Evolutionary conservation across 179 eudicot genomes (phyloP), one percentile per base, ranked within the genome.

Genomic region (Patellifolia procumbens): DNA sequence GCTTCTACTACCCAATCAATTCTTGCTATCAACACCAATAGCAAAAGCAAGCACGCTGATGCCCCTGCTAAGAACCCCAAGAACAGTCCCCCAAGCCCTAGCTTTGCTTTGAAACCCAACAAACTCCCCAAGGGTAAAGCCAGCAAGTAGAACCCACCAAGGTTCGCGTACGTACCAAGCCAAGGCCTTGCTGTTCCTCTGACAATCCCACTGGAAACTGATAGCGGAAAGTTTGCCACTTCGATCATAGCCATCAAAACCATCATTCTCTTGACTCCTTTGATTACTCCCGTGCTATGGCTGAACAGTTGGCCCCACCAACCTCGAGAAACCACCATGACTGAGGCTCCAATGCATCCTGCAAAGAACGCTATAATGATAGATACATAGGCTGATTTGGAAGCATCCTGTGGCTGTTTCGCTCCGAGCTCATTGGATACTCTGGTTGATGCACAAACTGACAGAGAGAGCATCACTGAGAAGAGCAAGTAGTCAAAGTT

Each of bases 351-450:
- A 4, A 86, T 8, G 58, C 86, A 84, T 12, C 96, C 94, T 0
- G 79, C 53, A 51, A 84, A 49, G 34, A 79, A 63, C 0, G 94
- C 88, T 15, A 81, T n/a, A 17, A 80, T 83, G 1, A 92, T 59
- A 0, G 91, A 89, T 31, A 87, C 85, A 10, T 64, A 77, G 10
- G 94, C 92, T 0, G 98, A 85, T 64, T 55, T 72, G 60, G 73
- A 76, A 19, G 98, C 98, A 0, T 59, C 68, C 16, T 64, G 35
- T 1, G 91, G 72, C 17, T 58, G 83, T 79, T 87, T 86, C 0
- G 96, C 94, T 13, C 98, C 97, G 0, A 94, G 89, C 83, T 91
- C 91, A 15, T 92, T 94, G 1, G 98, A 91, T 68, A 94, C 91
- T 8, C 98, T 88, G 32, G 87, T 89, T 35, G 98, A 94, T 0